Base-by-base conservation (phyloP, 768 basidiomycete species). In the Collybiopsis confluens region DNA sequence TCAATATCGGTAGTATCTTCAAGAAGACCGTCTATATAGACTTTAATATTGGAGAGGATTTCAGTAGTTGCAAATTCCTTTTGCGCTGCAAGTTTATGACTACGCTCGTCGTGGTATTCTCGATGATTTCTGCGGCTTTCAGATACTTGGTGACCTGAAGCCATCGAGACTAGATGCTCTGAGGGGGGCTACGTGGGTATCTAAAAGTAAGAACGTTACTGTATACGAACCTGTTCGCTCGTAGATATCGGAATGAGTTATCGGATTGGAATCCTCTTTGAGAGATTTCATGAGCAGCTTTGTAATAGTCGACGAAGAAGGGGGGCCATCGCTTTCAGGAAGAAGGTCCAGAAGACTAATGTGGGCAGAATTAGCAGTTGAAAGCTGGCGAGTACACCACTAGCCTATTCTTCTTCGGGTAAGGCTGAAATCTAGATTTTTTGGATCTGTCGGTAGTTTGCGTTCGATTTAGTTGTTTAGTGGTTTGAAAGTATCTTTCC, bases 1-100 rank as follows among this genome's bases (percentile, higher is more conserved):
- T 92, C 89, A 46, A 86, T 79, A 63, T 91, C 89, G 1, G 89
- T 92, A 20, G 87, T 89, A 41, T 77, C 76, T 27, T 73, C 74
- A 54, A 90, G 70, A 61, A 82, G 89, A 0, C 88, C 90, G 59
- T 83, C 75, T 61, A 89, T 84, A 58, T 88, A 88, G n/a, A 83
- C 72, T 47, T 76, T 74, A 44, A 81, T 76, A 59, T 79, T 71
- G 55, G 62, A 63, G 68, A 77, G 60, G 26, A 75, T 59, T 58
- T 70, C 67, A 59, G 69, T 42, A 56, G 57, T 52, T 20, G 56
- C 18, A 20, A 16, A n/a, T 20, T 58, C 54, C 23, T 54, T 59
- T 52, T 73, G 70, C 28, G 59, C 59, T 11, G 52, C 57, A 33
- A 87, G 69, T 58, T 86, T 86, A 23, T 59, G 59, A 48, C 67